phyloP scores from a whole-genome alignment of 2,329 filamentous ascomycete species.

The Colletotrichum tabaci region DNA sequence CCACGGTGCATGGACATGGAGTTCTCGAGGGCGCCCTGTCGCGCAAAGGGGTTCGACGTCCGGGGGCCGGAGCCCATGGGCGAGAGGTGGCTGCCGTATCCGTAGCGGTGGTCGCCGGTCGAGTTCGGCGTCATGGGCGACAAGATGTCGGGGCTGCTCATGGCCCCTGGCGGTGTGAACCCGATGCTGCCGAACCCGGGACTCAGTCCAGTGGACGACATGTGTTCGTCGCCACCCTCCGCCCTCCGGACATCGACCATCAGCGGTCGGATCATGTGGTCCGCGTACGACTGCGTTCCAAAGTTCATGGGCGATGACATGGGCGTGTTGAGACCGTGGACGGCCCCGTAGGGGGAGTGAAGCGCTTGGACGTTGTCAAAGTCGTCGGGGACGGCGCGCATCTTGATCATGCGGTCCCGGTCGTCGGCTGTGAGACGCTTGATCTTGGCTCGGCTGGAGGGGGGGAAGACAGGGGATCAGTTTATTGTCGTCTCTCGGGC shows the following conservation, averaged over 20 bases:
- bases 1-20: constrained; percentile 58
- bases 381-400: constrained; percentile 79
- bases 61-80: constrained; percentile 64
- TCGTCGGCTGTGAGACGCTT: constrained; percentile 80
- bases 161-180: constrained; percentile 69
- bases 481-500: constrained; percentile 7
- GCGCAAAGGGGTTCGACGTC: constrained; percentile 67
- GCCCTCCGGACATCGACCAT: constrained; percentile 78
- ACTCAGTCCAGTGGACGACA: constrained; percentile 77
- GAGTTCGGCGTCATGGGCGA: constrained; percentile 67
- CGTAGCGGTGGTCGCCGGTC: constrained; percentile 62
- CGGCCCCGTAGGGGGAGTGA: constrained; percentile 77
- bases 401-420: constrained; percentile 79
- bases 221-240: constrained; percentile 72
- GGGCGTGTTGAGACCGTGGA: constrained; percentile 65
- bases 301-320: constrained; percentile 66
- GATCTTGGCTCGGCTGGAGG: constrained; percentile 76
- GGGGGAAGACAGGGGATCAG: constrained; percentile 38
- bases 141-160: constrained; percentile 68
- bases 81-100: constrained; percentile 65
- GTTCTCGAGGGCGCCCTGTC: constrained; percentile 62
- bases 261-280: constrained; percentile 76
- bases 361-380: constrained; percentile 80
- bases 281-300: constrained; percentile 64
- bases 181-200: constrained; percentile 78